Percentiles rank a stretch among this genome's conserved stretches.
phyloP scores from a whole-genome alignment of 2,329 filamentous ascomycete species.

The Trichoderma sp. region DNA sequence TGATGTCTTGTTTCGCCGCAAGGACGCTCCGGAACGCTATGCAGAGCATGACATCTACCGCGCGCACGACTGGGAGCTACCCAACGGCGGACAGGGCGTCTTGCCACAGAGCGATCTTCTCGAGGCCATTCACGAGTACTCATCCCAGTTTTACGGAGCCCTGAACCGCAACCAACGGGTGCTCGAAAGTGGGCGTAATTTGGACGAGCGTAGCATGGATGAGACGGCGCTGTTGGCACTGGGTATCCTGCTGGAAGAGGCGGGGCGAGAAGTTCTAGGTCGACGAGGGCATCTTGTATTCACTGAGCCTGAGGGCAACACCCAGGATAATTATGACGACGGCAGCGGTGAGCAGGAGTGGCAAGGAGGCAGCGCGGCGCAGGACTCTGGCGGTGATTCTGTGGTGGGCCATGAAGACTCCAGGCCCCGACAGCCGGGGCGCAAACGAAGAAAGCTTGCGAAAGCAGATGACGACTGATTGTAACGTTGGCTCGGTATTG shows the following conservation, averaged over 20 bases:
- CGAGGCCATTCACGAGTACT: conserved; percentile 65
- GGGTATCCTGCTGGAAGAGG: conserved; percentile 73
- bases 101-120: conserved; percentile 69
- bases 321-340: conserved; percentile 2
- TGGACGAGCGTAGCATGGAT: conserved; percentile 65
- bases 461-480: conserved; percentile 15
- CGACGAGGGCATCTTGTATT: conserved; percentile 68
- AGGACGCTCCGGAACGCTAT: conserved; percentile 63
- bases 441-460: conserved; percentile 35
- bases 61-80: conserved; percentile 56
- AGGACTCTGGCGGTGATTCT: conserved; percentile 2
- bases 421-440: conserved; percentile 23
- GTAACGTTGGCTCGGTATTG: neutral
- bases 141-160: conserved; percentile 62
- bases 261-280: conserved; percentile 58
- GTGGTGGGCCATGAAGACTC: conserved; percentile 28
- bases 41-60: conserved; percentile 71
- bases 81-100: conserved; percentile 41
- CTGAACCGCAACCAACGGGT: conserved; percentile 29
- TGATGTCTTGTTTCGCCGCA: conserved; percentile 65
- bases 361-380: neutral
- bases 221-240: conserved; percentile 74
- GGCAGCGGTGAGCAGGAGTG: neutral
- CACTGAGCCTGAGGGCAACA: conserved; percentile 43
- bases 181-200: conserved; percentile 25